A percentile compares a stretch with the other conserved stretches of the same genome.
Conservation (phyloP, 2,329 filamentous ascomycete species). For the Exutisphaerella laricina region DNA sequence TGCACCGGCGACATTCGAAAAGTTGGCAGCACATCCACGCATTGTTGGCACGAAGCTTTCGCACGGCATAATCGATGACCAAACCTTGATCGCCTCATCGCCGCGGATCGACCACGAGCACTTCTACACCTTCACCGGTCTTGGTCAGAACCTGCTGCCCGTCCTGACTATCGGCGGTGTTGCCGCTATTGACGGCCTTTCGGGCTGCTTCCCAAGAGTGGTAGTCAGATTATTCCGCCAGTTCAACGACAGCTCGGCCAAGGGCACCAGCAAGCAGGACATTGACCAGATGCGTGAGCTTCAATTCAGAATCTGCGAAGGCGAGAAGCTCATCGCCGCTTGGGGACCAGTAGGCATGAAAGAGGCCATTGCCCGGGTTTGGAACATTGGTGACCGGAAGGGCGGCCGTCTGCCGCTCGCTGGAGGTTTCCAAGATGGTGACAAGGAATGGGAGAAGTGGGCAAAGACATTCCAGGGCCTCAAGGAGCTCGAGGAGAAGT, state of each 20-base stretch:
- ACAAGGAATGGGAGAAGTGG: slow-evolving; percentile 54
- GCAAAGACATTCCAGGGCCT: slow-evolving; percentile 41
- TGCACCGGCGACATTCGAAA: slow-evolving; percentile 52
- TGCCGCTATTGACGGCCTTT: slow-evolving; percentile 62
- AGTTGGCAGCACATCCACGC: slow-evolving; percentile 57
- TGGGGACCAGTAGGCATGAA: slow-evolving; percentile 61
- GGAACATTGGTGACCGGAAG: slow-evolving; percentile 54
- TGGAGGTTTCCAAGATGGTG: slow-evolving; percentile 54
- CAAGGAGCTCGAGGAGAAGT: slow-evolving; percentile 41
- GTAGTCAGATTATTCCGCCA: slow-evolving; percentile 55
- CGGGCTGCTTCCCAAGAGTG: slow-evolving; percentile 59
- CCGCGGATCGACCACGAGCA: slow-evolving; percentile 54
- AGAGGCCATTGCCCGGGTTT: slow-evolving; percentile 55
- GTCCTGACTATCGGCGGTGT: slow-evolving; percentile 58
- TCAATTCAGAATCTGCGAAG: slow-evolving; percentile 56
- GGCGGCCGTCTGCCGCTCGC: slow-evolving; percentile 55
- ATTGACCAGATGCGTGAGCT: slow-evolving; percentile 49
- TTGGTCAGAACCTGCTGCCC: slow-evolving; percentile 61
- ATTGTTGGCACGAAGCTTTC: slow-evolving; percentile 66
- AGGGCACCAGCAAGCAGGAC: slow-evolving; percentile 37
- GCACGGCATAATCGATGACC: slow-evolving; percentile 61
- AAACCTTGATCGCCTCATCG: slow-evolving; percentile 55
- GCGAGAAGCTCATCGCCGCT: slow-evolving; percentile 57
- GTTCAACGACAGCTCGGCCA: slow-evolving; percentile 37
- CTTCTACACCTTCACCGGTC: slow-evolving; percentile 59